Evolutionary conservation across 768 basidiomycete species (phyloP).

Genomic region (Pleurotus pulmonarius): DNA sequence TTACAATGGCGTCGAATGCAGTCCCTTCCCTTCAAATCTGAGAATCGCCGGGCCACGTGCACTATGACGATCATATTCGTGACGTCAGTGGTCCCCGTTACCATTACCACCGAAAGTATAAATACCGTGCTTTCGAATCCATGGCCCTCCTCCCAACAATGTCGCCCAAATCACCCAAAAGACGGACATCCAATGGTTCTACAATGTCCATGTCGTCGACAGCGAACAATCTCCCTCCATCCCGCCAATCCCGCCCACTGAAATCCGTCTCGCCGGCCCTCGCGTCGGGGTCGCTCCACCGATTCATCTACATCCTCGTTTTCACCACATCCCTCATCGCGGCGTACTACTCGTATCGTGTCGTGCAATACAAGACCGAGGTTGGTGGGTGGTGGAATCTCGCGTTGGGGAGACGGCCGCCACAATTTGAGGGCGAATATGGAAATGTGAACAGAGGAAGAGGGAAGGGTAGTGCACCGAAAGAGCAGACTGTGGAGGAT

Average conservation of each 20-base stretch:
- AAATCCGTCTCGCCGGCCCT: constrained; percentile 41
- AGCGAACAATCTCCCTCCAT: constrained; percentile 23
- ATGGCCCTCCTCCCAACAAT: too few species aligned
- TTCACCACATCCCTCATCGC: constrained; percentile 36
- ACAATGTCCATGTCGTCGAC: constrained; percentile 13
- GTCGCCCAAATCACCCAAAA: too few species aligned
- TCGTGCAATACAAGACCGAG: constrained; percentile 44
- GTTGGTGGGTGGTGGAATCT: constrained; percentile 64
- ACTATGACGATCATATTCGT: too few species aligned
- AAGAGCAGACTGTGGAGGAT: constrained; percentile 40
- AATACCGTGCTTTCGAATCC: too few species aligned
- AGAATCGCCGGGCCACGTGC: too few species aligned
- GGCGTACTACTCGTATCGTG: constrained; percentile 49
- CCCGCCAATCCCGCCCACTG: constrained; percentile 18
- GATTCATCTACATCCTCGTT: constrained; percentile 48
- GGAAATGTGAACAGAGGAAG: neutral
- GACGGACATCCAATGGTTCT: neutral
- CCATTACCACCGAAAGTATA: too few species aligned
- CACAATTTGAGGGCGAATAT: constrained; percentile 12
- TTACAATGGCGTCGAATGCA: too few species aligned
- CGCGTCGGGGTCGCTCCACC: constrained; percentile 35
- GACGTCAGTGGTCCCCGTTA: too few species aligned
- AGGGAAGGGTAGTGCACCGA: neutral
- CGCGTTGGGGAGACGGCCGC: constrained; percentile 34
- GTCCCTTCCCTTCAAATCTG: too few species aligned